phyloP scores from a whole-genome alignment of 331 rosid species.

The Malus hybrid region DNA sequence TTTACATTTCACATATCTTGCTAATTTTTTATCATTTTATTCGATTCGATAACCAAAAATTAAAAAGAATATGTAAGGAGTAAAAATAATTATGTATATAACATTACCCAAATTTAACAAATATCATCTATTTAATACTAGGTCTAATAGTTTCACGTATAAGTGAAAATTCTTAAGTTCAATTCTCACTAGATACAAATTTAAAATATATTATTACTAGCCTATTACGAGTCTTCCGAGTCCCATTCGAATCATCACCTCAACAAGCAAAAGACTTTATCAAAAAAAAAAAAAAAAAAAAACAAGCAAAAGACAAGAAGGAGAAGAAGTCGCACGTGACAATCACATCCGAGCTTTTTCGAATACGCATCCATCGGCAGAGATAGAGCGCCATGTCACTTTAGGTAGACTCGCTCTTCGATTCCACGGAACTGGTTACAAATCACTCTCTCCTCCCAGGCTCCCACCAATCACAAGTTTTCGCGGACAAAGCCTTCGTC shows the following conservation, averaged over 20 bases:
- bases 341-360: background rate
- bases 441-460: background rate
- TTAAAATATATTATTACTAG: too few relatives aligned
- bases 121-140: too few relatives aligned
- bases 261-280: background rate
- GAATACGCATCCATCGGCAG: conserved; percentile 2
- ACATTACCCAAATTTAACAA: too few relatives aligned
- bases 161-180: accelerated
- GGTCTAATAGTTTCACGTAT: too few relatives aligned
- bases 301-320: background rate
- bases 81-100: too few relatives aligned
- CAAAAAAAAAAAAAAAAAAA: too few relatives aligned
- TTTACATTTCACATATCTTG: too few relatives aligned
- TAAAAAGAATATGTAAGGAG: too few relatives aligned
- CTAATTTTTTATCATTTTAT: too few relatives aligned
- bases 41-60: too few relatives aligned
- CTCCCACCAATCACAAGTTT: conserved; percentile 9
- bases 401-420: background rate
- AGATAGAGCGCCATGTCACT: conserved; percentile 22
- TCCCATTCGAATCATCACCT: background rate
- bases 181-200: accelerated
- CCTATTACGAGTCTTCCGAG: accelerated
- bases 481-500: background rate
- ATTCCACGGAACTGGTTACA: background rate
- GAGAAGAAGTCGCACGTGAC: conserved; percentile 41